Conservation (phyloP, 2,329 filamentous ascomycete genomes). For the Aulographum hederae region DNA sequence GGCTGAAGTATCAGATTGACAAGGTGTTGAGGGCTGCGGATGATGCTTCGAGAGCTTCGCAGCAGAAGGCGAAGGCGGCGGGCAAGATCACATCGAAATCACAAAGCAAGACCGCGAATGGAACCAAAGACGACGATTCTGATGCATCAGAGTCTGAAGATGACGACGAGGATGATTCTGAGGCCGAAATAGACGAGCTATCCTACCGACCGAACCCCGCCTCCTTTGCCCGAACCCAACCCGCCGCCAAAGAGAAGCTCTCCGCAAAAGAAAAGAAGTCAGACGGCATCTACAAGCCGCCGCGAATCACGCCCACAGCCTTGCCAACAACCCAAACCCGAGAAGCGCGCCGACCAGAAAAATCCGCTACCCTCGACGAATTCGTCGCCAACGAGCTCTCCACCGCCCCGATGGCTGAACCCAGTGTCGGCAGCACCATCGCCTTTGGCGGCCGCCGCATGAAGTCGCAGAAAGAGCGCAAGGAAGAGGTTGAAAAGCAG, state of each 20-base stretch:
- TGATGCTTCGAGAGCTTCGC: slow-evolving; percentile 37
- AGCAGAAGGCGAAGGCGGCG: slow-evolving; percentile 16
- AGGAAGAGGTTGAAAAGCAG: slow-evolving; percentile 57
- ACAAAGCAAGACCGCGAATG: slow-evolving; percentile 11
- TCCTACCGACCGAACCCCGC: slow-evolving; percentile 43
- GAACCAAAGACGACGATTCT: slow-evolving; percentile 9
- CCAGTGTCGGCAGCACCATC: slow-evolving; percentile 85
- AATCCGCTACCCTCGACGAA: slow-evolving; percentile 78
- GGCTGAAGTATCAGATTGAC: slow-evolving; percentile 88
- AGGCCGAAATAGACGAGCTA: slow-evolving; percentile 35
- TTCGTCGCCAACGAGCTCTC: slow-evolving; percentile 78
- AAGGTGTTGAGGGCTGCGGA: slow-evolving; percentile 81
- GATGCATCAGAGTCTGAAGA: not conserved
- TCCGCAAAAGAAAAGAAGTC: no score
- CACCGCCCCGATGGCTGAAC: slow-evolving; percentile 60
- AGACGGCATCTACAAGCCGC: slow-evolving; percentile 72
- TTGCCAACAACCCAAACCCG: slow-evolving; percentile 39
- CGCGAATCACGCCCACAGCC: slow-evolving; percentile 67
- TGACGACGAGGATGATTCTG: slow-evolving; percentile 15
- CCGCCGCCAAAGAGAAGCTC: slow-evolving; percentile 10
- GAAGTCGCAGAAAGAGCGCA: slow-evolving; percentile 60
- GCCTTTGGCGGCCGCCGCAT: slow-evolving; percentile 57
- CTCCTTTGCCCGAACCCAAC: slow-evolving; percentile 15
- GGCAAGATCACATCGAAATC: slow-evolving; percentile 2
- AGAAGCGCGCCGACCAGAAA: slow-evolving; percentile 41